Evolutionary conservation across 1,284 basidiomycete species (phyloP), one percentile per base, ranked within the genome.

Genomic region (Chalciporus sp.): DNA sequence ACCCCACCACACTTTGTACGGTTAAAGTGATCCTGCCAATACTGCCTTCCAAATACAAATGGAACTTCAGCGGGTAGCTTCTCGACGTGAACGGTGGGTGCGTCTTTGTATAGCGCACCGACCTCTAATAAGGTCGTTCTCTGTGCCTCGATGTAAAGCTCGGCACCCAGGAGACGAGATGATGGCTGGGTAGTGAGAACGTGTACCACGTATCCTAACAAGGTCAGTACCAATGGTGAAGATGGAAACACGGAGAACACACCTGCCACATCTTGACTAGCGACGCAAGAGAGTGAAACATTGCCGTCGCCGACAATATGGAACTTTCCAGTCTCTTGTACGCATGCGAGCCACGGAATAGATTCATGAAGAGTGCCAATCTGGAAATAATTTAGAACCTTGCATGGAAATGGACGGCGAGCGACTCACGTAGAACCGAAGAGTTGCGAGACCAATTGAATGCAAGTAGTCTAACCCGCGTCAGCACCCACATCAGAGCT

Each of bases 81-180:
- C 7, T 62, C 59, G 12, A 63, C 61, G 37, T 61, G 31, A 11
- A 54, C 60, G 33, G 59, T 42, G 11, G 43, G 50, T 7, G 26
- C 39, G 10, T 55, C 50, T 16, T 60, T 51, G 53, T 63, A 61
- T 11, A 60, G 20, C 2, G 44, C 40, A 7, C 58, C 64, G 26
- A 68, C 16, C 17, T 67, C 63, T 2, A 46, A 17, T 20, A 70
- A 46, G 4, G 57, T 63, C 26, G 47, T 20, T 3, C 58, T 46
- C 12, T 68, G 60, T 27, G 67, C 72, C 54, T 71, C 55, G 43
- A 73, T 56, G 17, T 62, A 35, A 35, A 35, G 14, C 12, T 35
- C 33, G 12, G 33, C 33, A 35, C 12, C 33, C 11, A 35, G 3
- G 14, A 35, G 33, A 16, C 28, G 11, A 29, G 28, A 35, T 35